A percentile compares a stretch with the other conserved stretches of the same genome.
Evolutionary conservation across 441 rosid genomes (phyloP).

Genomic region (Erodium trifolium): DNA sequence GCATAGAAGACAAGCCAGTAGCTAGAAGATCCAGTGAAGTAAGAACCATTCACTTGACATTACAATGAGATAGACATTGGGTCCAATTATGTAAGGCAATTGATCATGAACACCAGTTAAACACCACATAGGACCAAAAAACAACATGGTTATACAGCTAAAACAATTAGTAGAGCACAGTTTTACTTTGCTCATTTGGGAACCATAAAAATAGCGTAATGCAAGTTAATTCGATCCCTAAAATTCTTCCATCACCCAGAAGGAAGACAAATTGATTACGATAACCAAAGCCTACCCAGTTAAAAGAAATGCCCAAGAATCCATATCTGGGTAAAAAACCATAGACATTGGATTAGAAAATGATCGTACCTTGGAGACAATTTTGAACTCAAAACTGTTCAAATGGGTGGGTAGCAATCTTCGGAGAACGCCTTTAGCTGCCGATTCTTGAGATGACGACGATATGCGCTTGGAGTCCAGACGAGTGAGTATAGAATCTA

Average conservation of each 20-base stretch:
- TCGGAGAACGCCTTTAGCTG: conserved; percentile 53
- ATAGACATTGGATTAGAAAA: background rate
- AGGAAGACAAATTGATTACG: background rate
- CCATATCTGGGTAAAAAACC: background rate
- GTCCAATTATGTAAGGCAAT: background rate
- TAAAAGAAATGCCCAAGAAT: background rate
- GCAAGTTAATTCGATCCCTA: background rate
- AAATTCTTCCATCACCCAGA: too few relatives aligned
- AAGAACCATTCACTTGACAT: background rate
- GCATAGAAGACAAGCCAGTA: background rate
- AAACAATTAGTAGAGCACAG: background rate
- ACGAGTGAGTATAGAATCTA: conserved; percentile 37
- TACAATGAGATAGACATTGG: background rate
- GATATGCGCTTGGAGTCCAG: conserved; percentile 52
- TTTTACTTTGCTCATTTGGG: background rate
- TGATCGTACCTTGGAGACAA: conserved; percentile 56
- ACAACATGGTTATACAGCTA: too few relatives aligned
- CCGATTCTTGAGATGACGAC: conserved; percentile 59
- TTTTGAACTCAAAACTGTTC: conserved; percentile 56
- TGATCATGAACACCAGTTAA: background rate
- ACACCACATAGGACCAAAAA: too few relatives aligned
- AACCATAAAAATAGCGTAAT: background rate
- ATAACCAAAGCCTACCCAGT: conserved; percentile 7
- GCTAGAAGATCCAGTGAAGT: background rate
- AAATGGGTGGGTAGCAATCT: conserved; percentile 70